Conservation (phyloP, 768 basidiomycete species). For the Pholiota molesta region DNA sequence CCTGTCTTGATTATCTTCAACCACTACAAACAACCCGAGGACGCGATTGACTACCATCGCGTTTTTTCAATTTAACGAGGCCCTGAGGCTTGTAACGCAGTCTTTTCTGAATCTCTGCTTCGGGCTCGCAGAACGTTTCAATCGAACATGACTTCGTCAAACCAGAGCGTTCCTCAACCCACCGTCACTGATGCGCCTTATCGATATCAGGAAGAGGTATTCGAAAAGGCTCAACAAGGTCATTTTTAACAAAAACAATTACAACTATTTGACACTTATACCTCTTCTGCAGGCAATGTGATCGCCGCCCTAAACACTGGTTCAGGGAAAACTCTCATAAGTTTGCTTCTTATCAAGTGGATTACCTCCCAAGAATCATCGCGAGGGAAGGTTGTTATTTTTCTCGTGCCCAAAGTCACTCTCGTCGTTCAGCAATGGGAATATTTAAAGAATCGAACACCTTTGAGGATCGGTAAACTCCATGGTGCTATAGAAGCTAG, state of each 20-base stretch:
- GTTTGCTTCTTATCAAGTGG: conserved; percentile 78
- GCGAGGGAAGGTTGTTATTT: conserved; percentile 66
- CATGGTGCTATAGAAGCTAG: conserved; percentile 61
- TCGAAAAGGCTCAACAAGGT: conserved; percentile 60
- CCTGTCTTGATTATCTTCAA: conserved; percentile 6
- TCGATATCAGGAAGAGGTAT: conserved; percentile 74
- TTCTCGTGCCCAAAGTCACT: conserved; percentile 84
- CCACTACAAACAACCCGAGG: not conserved
- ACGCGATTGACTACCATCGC: not conserved
- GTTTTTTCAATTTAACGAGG: not conserved
- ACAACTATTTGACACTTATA: not conserved
- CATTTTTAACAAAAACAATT: conserved; percentile 3
- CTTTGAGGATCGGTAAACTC: conserved; percentile 67
- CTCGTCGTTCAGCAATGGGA: conserved; percentile 83
- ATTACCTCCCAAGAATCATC: conserved; percentile 54
- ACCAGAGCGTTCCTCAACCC: not conserved
- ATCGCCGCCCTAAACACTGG: conserved; percentile 79
- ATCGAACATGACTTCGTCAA: not conserved
- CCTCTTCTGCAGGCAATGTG: conserved; percentile 53
- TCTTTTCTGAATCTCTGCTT: not conserved
- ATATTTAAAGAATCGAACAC: conserved; percentile 65
- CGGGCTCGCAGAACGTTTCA: not conserved
- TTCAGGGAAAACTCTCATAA: conserved; percentile 79
- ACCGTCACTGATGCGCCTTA: conserved; percentile 30
- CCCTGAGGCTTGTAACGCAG: not conserved